A percentile compares a stretch with the other conserved stretches of the same genome.
Evolutionary conservation across 352 stramenopile species (phyloP).

Genomic region (Globisporangium spinosum): DNA sequence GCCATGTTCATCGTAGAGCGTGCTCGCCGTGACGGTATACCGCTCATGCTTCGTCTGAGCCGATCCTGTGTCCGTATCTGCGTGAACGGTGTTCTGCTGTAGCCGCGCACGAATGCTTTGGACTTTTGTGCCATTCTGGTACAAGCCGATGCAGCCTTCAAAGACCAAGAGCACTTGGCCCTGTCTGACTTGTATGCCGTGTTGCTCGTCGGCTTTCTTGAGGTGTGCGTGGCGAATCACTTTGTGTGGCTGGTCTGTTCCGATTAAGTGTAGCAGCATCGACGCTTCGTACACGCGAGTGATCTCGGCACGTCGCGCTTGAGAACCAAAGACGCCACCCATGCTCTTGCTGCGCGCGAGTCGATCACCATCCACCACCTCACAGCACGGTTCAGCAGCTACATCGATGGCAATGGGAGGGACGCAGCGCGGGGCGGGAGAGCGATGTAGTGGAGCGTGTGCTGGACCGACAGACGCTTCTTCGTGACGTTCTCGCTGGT

Average conservation of each 20-base stretch:
- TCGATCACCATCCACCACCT: conserved; percentile 16
- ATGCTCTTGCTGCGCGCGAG: conserved; percentile 27
- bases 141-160: conserved; percentile 51
- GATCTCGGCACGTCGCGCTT: conserved; percentile 36
- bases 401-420: no score
- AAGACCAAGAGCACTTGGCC: conserved; percentile 49
- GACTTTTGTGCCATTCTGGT: conserved; percentile 36
- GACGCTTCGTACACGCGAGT: conserved; percentile 48
- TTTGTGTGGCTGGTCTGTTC: conserved; percentile 40
- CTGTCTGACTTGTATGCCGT: conserved; percentile 25
- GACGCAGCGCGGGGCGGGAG: background rate
- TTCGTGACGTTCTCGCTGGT: background rate
- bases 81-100: conserved; percentile 10
- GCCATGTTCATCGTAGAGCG: conserved; percentile 26
- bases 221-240: conserved; percentile 49
- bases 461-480: background rate
- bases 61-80: conserved; percentile 5
- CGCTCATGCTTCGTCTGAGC: conserved; percentile 20
- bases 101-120: conserved; percentile 36
- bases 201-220: conserved; percentile 34
- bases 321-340: conserved; percentile 46
- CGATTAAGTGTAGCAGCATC: conserved; percentile 62
- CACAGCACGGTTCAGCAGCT: background rate
- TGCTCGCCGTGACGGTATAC: conserved; percentile 16
- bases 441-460: background rate